Base-by-base conservation (phyloP, 257 asterid genomes). In the Misopates orontium region DNA sequence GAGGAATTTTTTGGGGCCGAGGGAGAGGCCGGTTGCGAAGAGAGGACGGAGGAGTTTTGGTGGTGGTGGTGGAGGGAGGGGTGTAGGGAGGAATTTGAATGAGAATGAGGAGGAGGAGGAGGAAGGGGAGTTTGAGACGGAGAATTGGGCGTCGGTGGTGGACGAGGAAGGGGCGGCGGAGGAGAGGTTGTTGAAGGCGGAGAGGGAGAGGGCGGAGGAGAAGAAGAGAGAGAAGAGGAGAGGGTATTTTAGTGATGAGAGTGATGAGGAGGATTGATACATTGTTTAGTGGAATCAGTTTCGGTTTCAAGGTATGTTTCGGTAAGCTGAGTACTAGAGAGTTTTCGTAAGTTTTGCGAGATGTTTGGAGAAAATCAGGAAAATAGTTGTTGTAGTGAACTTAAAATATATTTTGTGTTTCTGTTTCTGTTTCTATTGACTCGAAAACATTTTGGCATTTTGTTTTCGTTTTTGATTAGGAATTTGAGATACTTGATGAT, bases 91-190 rank as follows among this genome's bases (percentile, higher is more conserved):
- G 25, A 47, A 45, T 36, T 52, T 57, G 7, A 85, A 76, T 52
- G 89, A 73, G 62, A 84, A 68, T 4, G 89, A 76, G 13, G 82
- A 17, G 1, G 95, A 76, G 21, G 90, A 80, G 18, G 91, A 60
- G 36, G 82, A 55, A 10, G 83, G 24, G 5, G 76, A 45, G 19
- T 82, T 88, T 23, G 93, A 83, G 65, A 73, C 58, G 48, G 96
- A 93, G 39, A 86, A 87, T 82, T 93, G 99, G 99, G 99, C 97
- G 18, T 90, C 97, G 16, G 95, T 83, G 32, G 99, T 90, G 74
- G 99, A 85, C 61, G 88, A 77, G 0, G 84, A 60, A 36, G 90
- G 81, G 18, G 96, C 87, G 50, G 96, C 90, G 60, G 86, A 86
- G 79, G 86, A 88, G 81, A 68, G 89, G 73, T 39, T 84, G 77